A percentile compares a stretch with the other conserved stretches of the same genome.
Conservation (phyloP, 495 filamentous ascomycete genomes). For the Cryomyces minteri region DNA sequence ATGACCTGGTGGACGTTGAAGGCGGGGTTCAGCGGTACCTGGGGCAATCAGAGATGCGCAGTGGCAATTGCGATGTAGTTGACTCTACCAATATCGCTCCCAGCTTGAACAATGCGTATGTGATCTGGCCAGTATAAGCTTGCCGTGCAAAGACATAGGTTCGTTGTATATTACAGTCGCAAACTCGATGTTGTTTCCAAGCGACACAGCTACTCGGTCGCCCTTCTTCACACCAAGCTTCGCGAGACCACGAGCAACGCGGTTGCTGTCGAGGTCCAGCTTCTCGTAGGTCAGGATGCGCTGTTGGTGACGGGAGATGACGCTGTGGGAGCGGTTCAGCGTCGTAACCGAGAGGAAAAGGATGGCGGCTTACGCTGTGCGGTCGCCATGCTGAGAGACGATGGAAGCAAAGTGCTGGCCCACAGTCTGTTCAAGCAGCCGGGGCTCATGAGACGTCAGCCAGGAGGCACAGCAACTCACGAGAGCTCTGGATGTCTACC, state of each 20-base stretch:
- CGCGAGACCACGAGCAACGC: constrained; percentile 52
- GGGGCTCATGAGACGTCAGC: constrained; percentile 31
- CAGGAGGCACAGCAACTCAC: not conserved
- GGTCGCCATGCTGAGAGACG: constrained; percentile 54
- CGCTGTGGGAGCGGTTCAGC: constrained; percentile 22
- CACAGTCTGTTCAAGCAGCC: constrained; percentile 55
- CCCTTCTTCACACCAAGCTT: constrained; percentile 66
- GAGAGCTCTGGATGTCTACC: constrained; percentile 5
- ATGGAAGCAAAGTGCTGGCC: constrained; percentile 64
- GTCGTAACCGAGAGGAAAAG: not conserved
- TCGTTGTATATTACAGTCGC: constrained; percentile 34
- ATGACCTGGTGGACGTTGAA: constrained; percentile 71
- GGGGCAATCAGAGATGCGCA: not conserved
- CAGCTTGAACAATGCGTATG: constrained; percentile 83
- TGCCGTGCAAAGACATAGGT: not conserved
- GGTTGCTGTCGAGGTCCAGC: constrained; percentile 60
- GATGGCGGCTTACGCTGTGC: constrained; percentile 41
- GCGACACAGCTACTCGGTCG: constrained; percentile 66
- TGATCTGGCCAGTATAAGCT: constrained; percentile 24
- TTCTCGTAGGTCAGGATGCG: constrained; percentile 48
- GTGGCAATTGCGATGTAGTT: too few species aligned
- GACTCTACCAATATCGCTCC: constrained; percentile 60
- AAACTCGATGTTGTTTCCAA: constrained; percentile 75
- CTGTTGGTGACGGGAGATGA: constrained; percentile 47
- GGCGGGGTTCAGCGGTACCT: constrained; percentile 80